Conservation (phyloP, 1,284 basidiomycete genomes). For the Moniliella sp. region DNA sequence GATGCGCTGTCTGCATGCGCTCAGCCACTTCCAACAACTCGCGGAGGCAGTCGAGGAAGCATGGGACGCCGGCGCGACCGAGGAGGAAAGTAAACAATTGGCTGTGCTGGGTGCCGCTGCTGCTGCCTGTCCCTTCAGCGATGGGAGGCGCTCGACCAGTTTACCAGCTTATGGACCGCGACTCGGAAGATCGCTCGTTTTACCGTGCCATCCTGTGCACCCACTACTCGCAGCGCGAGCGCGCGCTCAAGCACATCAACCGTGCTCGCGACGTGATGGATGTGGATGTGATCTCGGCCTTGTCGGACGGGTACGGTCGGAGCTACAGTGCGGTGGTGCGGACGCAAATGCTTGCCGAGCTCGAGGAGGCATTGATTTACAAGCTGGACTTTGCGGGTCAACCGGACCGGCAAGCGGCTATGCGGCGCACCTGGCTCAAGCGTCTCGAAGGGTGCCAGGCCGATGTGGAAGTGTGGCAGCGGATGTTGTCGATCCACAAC, state of each 20-base stretch:
- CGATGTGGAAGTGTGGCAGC: slow-evolving; percentile 97
- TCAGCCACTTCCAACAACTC: slow-evolving; percentile 91
- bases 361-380: slow-evolving; percentile 94
- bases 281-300: slow-evolving; percentile 70
- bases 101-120: slow-evolving; percentile 91
- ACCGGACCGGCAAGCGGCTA: slow-evolving; percentile 47
- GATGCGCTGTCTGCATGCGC: slow-evolving; percentile 85
- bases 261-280: slow-evolving; percentile 85
- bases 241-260: slow-evolving; percentile 70
- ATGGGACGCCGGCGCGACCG: slow-evolving; percentile 62
- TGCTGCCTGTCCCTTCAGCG: slow-evolving; percentile 81
- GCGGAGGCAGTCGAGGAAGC: slow-evolving; percentile 66
- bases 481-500: slow-evolving; percentile 82
- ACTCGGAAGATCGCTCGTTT: slow-evolving; percentile 83
- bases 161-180: slow-evolving; percentile 81
- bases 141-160: slow-evolving; percentile 97
- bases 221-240: slow-evolving; percentile 82
- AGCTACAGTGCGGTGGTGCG: slow-evolving; percentile 87
- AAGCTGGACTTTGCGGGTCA: slow-evolving; percentile 50
- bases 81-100: slow-evolving; percentile 70
- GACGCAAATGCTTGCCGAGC: slow-evolving; percentile 91
- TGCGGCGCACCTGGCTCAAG: slow-evolving; percentile 23
- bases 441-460: slow-evolving; percentile 87
- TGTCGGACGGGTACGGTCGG: slow-evolving; percentile 83
- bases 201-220: slow-evolving; percentile 87